A percentile compares a stretch with the other conserved stretches of the same genome.
Evolutionary conservation across 1,139 yeast genomes (phyloP).

Genomic region (Zygosaccharomyces sapae): DNA sequence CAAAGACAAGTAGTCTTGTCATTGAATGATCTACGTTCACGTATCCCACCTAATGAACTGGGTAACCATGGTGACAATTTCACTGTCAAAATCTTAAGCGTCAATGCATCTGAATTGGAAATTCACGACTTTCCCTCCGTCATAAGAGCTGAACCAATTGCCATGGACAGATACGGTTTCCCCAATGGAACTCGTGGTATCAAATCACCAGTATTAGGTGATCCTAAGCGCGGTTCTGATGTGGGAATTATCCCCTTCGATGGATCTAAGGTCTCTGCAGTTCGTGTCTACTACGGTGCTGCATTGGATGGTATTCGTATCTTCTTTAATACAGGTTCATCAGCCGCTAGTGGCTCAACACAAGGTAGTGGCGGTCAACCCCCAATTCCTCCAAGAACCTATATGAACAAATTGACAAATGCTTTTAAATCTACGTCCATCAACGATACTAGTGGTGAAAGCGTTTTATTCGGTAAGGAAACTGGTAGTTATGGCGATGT

Average conservation of each 20-base stretch:
- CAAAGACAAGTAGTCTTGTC: constrained; percentile 49
- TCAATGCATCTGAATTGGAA: constrained; percentile 40
- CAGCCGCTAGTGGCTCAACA: constrained; percentile 2
- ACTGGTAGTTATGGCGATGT: constrained; percentile 58
- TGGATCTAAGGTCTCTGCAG: constrained; percentile 39
- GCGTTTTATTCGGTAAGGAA: constrained; percentile 56
- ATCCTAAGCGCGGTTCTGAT: constrained; percentile 29
- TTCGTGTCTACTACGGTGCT: constrained; percentile 64
- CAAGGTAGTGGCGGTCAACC: constrained; percentile 34
- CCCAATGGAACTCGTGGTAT: constrained; percentile 37
- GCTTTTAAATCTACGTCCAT: constrained; percentile 21
- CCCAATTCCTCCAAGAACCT: constrained; percentile 47
- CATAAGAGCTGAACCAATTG: constrained; percentile 18
- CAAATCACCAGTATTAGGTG: constrained; percentile 47
- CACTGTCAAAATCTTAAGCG: constrained; percentile 47
- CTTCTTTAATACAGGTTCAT: constrained; percentile 22
- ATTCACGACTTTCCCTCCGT: constrained; percentile 31
- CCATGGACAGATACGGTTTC: constrained; percentile 32
- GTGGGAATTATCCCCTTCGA: constrained; percentile 29
- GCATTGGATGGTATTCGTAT: constrained; percentile 73
- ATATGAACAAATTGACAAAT: constrained; percentile 38
- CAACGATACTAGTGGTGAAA: constrained; percentile 11
- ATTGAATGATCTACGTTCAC: constrained; percentile 44
- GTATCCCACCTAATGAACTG: constrained; percentile 40
- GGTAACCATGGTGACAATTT: constrained; percentile 41